Evolutionary conservation across 139 green algal genomes (phyloP).

Genomic region (Chlorella sp.): DNA sequence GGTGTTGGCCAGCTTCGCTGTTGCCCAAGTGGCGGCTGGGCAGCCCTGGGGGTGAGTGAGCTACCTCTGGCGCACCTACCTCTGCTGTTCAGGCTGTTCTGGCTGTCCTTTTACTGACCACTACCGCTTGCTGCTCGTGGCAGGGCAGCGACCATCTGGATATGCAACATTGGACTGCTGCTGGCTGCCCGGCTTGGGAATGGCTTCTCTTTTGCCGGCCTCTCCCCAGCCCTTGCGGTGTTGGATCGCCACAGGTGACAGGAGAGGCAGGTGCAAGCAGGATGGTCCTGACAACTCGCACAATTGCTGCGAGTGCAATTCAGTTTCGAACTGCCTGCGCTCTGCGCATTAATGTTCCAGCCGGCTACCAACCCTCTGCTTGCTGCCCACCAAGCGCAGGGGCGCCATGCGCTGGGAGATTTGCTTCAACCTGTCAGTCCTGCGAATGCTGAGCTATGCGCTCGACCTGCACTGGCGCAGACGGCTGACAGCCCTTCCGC

Average conservation of each 20-base stretch:
- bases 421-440: slow-evolving; percentile 88
- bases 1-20: slow-evolving; percentile 28
- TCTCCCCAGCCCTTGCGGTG: background rate
- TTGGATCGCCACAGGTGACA: slow-evolving; percentile 64
- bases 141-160: slow-evolving; percentile 69
- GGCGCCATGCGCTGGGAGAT: slow-evolving; percentile 89
- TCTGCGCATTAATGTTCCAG: no score
- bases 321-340: no score
- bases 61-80: background rate
- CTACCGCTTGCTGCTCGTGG: background rate
- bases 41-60: slow-evolving; percentile 27
- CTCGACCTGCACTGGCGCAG: slow-evolving; percentile 82
- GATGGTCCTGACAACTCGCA: no score
- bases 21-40: slow-evolving; percentile 29
- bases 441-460: slow-evolving; percentile 87
- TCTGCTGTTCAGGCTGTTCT: no score
- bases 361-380: background rate
- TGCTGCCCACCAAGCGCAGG: slow-evolving; percentile 17
- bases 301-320: background rate
- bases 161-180: slow-evolving; percentile 54
- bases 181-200: slow-evolving; percentile 56
- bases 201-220: slow-evolving; percentile 52
- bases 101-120: no score
- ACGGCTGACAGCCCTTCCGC: background rate
- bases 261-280: no score